Evolutionary conservation across 495 filamentous ascomycete genomes (phyloP), one percentile per base, ranked within the genome.

Genomic region (Tetracladium marchalianum): DNA sequence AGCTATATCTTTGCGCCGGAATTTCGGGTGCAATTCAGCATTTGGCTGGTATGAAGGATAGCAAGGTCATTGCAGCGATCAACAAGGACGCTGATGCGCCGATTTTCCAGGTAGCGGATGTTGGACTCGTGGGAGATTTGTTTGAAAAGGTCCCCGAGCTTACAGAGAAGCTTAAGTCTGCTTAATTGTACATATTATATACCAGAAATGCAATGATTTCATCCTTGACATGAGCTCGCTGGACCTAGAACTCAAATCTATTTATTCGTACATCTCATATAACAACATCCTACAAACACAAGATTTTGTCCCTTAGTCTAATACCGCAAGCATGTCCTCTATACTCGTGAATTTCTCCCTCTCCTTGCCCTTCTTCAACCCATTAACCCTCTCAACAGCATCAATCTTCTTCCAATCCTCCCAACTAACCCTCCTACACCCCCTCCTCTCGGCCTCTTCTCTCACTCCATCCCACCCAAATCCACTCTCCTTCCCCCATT

Each of bases 21-120:
- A 97, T 98, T 59, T 92, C 85, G 5, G 92, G 92, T 39, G 92
- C 92, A 17, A 98, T 98, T 52, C 92, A 98, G 68, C 92, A 98
- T 76, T 69, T 98, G 66, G 93, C 93, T 35, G 92, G 92, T 61
- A 98, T 98, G 92, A 98, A 98, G 77, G 92, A 98, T 62, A 94
- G 87, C 72, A 98, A 98, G 73, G 93, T 98, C 50, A 98, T 98
- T 73, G 93, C 89, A 33, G 87, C 86, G 24, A 97, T 98, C 62
- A 97, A 98, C 73, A 98, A 98, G 73, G 92, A 97, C 57, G 70
- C 78, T 1, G 92, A 98, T 66, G 92, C 90, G 43, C 92, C 92
- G 2, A 98, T 98, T 51, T 97, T 98, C 75, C 93, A 98, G 66
- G 77, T 98, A 51, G 93, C 92, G 17, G 92, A 98, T 63, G 87